These are phyloP conservation scores for Nemophila menziesii DNA, from an alignment of 257 asterid genomes.

Conservation along the genomic window DNA sequence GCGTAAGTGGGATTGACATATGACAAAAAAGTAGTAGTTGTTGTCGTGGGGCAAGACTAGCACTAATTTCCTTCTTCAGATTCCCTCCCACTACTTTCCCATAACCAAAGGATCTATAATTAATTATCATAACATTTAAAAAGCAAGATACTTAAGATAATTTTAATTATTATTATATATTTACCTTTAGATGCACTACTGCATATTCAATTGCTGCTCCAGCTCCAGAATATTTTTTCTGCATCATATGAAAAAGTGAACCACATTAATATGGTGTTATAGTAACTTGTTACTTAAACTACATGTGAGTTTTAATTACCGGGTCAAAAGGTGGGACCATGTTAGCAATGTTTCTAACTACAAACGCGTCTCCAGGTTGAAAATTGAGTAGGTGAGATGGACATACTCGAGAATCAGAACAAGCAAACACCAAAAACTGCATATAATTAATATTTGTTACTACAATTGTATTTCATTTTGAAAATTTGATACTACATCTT, in stretches of 20 bases:
- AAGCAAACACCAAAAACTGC: slow-evolving; percentile 42
- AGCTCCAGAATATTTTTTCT: slow-evolving; percentile 61
- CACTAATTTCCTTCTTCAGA: neutral
- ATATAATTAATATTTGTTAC: too few relatives aligned
- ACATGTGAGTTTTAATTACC: slow-evolving; percentile 13
- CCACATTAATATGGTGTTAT: neutral
- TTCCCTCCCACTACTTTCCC: slow-evolving; percentile 15
- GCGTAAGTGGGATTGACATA: neutral
- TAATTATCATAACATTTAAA: slow-evolving; percentile 4
- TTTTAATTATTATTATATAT: neutral
- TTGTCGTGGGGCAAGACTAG: slow-evolving; percentile 1
- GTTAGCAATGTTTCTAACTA: slow-evolving; percentile 39
- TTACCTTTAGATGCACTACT: slow-evolving; percentile 62
- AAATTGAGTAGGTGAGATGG: slow-evolving; percentile 39
- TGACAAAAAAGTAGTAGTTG: slow-evolving; percentile 10
- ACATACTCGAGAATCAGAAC: slow-evolving; percentile 40
- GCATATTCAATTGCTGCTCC: slow-evolving; percentile 98
- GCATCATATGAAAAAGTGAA: slow-evolving; percentile 11
- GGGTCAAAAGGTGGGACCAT: slow-evolving; percentile 46
- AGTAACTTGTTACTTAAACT: too few relatives aligned
- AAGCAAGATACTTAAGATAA: too few relatives aligned
- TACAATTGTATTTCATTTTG: neutral
- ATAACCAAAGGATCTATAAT: neutral
- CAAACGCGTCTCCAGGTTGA: slow-evolving; percentile 42
- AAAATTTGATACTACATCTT: neutral